Percentiles rank a stretch among this genome's conserved stretches.
Conservation (phyloP, 163 green algal genomes). For the Coccomyxa subellipsoidea region DNA sequence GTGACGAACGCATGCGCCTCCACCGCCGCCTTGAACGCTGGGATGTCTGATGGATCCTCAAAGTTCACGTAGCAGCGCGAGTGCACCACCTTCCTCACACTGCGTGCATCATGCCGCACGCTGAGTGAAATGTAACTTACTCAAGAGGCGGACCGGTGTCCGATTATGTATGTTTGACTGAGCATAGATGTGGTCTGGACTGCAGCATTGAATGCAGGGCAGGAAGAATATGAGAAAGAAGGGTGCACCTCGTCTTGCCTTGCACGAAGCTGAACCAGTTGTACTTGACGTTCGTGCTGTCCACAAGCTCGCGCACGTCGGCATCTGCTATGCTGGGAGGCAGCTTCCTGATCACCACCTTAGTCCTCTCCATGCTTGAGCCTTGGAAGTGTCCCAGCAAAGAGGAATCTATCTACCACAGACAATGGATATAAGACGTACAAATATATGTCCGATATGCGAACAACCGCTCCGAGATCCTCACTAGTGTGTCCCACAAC, state of each 20-base stretch:
- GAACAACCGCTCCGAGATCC: too few relatives aligned
- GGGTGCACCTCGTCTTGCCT: slow-evolving; percentile 68
- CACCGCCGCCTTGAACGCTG: slow-evolving; percentile 69
- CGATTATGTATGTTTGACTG: too few relatives aligned
- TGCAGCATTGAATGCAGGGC: background rate
- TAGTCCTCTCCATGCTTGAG: slow-evolving; percentile 42
- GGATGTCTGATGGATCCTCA: slow-evolving; percentile 48
- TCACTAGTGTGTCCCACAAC: too few relatives aligned
- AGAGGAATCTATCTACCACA: too few relatives aligned
- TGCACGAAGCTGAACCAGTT: slow-evolving; percentile 71
- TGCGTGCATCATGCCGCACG: too few relatives aligned
- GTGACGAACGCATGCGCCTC: slow-evolving; percentile 78
- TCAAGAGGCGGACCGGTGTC: too few relatives aligned
- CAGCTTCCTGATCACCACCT: slow-evolving; percentile 75
- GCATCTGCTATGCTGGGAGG: slow-evolving; percentile 54
- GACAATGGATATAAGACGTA: too few relatives aligned
- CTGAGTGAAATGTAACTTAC: too few relatives aligned
- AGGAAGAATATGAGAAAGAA: background rate
- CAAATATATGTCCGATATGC: too few relatives aligned
- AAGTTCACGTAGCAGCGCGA: slow-evolving; percentile 84
- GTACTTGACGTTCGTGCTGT: slow-evolving; percentile 35
- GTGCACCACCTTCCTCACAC: slow-evolving; percentile 55
- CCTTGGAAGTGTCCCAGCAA: too few relatives aligned
- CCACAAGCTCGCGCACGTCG: slow-evolving; percentile 10
- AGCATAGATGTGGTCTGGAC: too few relatives aligned